Evolutionary conservation across 1,139 yeast genomes (phyloP), one percentile per base, ranked within the genome.

Genomic region (Zhuliangozyma blackwelliae): DNA sequence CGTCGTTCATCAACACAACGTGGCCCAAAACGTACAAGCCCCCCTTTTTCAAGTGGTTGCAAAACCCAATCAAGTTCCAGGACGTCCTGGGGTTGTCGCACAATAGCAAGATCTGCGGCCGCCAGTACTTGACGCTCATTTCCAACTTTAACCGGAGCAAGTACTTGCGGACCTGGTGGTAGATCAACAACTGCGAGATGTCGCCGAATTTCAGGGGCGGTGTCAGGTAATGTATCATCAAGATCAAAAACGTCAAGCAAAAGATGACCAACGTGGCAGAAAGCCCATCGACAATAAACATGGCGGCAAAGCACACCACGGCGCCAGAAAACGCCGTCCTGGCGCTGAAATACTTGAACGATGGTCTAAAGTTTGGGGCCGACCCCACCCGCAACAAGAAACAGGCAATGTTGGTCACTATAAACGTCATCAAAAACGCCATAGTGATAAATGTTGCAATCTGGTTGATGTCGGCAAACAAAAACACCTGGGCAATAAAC

Each of bases 201-300:
- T 92, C 98, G 26, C 98, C 98, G 87, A 96, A 92, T 28, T 89
- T 84, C 56, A 88, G 89, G 5, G 97, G 97, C 2, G 97, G 96
- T 2, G 96, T 84, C 40, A 80, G 73, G 52, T 89, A 88, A 57
- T 92, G 97, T 44, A 92, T 92, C 40, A 84, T 58, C 38, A 88
- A 55, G 48, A 92, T 85, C 33, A 92, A 61, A 21, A 80, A 64
- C 35, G 79, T 59, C 50, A 89, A 68, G 39, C 83, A 76, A 7
- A 82, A 63, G 30, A 89, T 77, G 37, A 90, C 82, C 22, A 82
- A 68, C 1, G 88, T 70, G 0, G 98, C 97, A 3, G 95, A 84
- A 20, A 83, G 54, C 26, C 96, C 95, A 62, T 92, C 98, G 3
- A 94, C 97, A 32, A 89, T 81, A 54, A 87, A 85, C 98, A 92